Evolutionary conservation across 2,329 filamentous ascomycete species (phyloP).

Genomic region (Diatrype stigma): DNA sequence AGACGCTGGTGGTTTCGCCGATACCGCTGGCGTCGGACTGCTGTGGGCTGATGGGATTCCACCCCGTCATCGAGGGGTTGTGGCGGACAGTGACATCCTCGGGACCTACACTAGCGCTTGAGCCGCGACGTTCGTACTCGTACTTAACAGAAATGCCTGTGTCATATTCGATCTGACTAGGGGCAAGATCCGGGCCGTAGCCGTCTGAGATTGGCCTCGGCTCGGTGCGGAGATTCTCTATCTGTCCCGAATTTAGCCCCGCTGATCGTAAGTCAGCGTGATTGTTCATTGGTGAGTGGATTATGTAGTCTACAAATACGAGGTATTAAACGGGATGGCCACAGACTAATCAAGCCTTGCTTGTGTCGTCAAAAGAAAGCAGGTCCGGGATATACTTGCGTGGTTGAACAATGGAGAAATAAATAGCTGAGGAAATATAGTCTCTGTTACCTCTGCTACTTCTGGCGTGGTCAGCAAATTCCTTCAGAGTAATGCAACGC

Average conservation of each 20-base stretch:
- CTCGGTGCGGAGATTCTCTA: not conserved
- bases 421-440: no score
- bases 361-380: no score
- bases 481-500: no score
- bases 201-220: not conserved
- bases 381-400: no score
- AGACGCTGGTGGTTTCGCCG: constrained; percentile 3
- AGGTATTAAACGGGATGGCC: no score
- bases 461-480: no score
- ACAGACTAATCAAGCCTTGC: no score
- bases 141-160: constrained; percentile 6
- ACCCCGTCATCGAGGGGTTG: constrained; percentile 4
- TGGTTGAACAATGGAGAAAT: no score
- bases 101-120: constrained; percentile 4
- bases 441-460: no score
- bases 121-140: constrained; percentile 10
- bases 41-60: not conserved
- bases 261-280: constrained; percentile 4
- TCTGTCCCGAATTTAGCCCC: constrained; percentile 4
- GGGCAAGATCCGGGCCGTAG: no score
- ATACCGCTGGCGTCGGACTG: not conserved
- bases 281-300: constrained; percentile 8
- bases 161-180: not conserved
- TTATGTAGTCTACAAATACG: not conserved
- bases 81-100: constrained; percentile 5